Evolutionary conservation across 2,329 filamentous ascomycete species (phyloP).

Genomic region (Aspergillus niger): DNA sequence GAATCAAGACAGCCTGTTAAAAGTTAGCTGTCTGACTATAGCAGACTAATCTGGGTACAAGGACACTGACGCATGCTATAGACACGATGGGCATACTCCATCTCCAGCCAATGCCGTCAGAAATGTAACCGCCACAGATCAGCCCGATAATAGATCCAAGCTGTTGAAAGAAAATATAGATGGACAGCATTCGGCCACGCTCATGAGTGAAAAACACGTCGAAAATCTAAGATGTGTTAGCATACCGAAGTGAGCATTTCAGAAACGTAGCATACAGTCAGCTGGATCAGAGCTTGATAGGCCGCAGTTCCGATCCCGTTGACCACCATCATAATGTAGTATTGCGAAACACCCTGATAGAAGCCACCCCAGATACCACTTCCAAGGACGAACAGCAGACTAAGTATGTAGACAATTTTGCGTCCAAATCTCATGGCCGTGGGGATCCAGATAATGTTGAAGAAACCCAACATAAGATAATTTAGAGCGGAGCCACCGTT

Average conservation of each 20-base stretch:
- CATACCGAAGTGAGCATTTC: neutral
- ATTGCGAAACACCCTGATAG: conserved; percentile 30
- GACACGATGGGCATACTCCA: conserved; percentile 38
- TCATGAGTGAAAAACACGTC: conserved; percentile 45
- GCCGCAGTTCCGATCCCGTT: conserved; percentile 41
- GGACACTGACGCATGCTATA: conserved; percentile 31
- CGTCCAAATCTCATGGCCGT: conserved; percentile 38
- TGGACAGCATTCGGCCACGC: conserved; percentile 39
- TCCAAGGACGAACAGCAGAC: conserved; percentile 33
- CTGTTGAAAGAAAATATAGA: conserved; percentile 45
- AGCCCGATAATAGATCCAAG: conserved; percentile 42
- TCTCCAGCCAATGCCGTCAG: conserved; percentile 39
- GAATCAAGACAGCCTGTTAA: conserved; percentile 24
- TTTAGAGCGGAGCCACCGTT: conserved; percentile 46
- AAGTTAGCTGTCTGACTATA: neutral
- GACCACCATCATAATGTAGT: conserved; percentile 32
- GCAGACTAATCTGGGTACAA: neutral
- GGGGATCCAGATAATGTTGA: conserved; percentile 44
- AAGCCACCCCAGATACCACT: conserved; percentile 37
- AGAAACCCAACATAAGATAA: conserved; percentile 45
- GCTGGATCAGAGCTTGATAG: conserved; percentile 43
- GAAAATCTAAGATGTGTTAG: conserved; percentile 29
- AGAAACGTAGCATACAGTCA: conserved; percentile 29
- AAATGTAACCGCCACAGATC: conserved; percentile 41
- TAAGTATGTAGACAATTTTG: conserved; percentile 40